Base-by-base conservation (phyloP, 2,329 filamentous ascomycete species). In the Emydomyces testavorans region DNA sequence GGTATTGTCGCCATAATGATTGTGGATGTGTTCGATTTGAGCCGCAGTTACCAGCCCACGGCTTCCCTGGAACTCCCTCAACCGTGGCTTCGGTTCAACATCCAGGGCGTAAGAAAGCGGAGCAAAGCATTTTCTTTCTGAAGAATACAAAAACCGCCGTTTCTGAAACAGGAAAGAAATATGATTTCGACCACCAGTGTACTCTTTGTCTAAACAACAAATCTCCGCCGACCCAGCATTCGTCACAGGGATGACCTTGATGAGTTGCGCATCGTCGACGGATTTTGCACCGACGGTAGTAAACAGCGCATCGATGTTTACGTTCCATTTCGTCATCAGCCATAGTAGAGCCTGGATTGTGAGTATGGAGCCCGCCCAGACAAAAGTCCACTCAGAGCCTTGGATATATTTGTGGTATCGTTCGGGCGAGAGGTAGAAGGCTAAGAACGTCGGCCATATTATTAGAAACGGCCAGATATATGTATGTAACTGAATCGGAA, bases 311-410 rank as follows among this genome's bases (percentile, higher is more conserved):
- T 81, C 79, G 54, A 96, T 72, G 62, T 89, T 82, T 64, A 98
- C 87, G 62, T 86, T 96, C 92, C 92, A 98, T 71, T 96, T 87
- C 39, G 92, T 98, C 71, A 85, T 90, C 53, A 98, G 76, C 90
- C 92, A 98, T 57, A 88, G 71, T 54, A 98, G 76, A 54, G 85
- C 81, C 71, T 98, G 93, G 49, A 83, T 61, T 8, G 89, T 94
- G 64, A 93, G 75, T 62, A 98, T 95, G 56, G 80, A 76, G 59
- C 85, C 90, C 56, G 83, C 78, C 81, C 86, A 98, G 53, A 98
- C 86, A 64, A 94, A 94, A 0, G 93, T 96, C 90, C 92, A 98
- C 74, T 98, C 92, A 58, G 84, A 81, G n/a, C 83, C 89, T 59
- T 84, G 79, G 55, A 98, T 93, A 71, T 96, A 82, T 62, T 82